Evolutionary conservation across 2,329 filamentous ascomycete genomes (phyloP).

Genomic region (Claviceps capensis): DNA sequence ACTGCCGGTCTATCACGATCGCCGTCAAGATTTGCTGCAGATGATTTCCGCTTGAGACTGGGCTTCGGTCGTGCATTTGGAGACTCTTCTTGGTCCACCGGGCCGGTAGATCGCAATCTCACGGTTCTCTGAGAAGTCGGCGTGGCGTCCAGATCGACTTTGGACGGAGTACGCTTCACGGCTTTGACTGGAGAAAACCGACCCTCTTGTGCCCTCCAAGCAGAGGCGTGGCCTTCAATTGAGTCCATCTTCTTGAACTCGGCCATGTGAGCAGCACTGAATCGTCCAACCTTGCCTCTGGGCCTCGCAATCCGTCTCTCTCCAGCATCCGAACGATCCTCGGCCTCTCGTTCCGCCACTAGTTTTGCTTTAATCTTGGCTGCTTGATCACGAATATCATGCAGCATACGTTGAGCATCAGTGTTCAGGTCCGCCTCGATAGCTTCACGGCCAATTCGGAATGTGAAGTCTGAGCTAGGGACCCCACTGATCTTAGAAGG

Average conservation of each 20-base stretch:
- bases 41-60: conserved; percentile 19
- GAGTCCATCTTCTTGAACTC: conserved; percentile 98
- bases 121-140: conserved; percentile 19
- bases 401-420: conserved; percentile 46
- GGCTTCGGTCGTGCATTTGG: conserved; percentile 23
- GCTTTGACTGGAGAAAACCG: conserved; percentile 35
- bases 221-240: conserved; percentile 73
- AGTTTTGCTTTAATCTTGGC: conserved; percentile 57
- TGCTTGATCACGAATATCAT: conserved; percentile 59
- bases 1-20: conserved; percentile 1
- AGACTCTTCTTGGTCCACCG: conserved; percentile 53
- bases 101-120: conserved; percentile 38
- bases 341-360: conserved; percentile 43
- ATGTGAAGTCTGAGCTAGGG: conserved; percentile 50
- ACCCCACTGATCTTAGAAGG: conserved; percentile 44
- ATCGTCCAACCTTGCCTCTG: conserved; percentile 65
- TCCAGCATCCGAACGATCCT: conserved; percentile 26
- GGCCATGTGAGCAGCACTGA: conserved; percentile 72
- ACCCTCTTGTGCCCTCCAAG: conserved; percentile 48
- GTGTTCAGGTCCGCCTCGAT: conserved; percentile 42
- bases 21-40: conserved; percentile 19
- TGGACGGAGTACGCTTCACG: conserved; percentile 30
- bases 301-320: conserved; percentile 65
- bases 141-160: conserved; percentile 26
- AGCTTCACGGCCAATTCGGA: conserved; percentile 48